Evolutionary conservation across 176 grass and related monocot species (phyloP).

Genomic region (Zizania latifolia): DNA sequence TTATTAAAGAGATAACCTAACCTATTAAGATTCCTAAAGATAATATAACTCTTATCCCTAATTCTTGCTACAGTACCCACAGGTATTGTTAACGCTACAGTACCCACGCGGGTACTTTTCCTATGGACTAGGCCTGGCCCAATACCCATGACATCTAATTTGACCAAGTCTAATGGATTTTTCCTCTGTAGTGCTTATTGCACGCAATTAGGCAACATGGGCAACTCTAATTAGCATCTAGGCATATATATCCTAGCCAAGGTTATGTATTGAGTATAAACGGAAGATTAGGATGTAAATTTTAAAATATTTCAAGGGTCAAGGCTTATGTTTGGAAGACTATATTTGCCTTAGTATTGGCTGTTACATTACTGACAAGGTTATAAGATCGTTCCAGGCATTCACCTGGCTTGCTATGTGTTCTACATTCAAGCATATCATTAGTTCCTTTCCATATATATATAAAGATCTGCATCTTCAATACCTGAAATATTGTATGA

Average conservation of each 20-base stretch:
- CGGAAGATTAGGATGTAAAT: no score
- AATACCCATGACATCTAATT: no score
- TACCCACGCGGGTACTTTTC: no score
- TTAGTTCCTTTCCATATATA: not conserved
- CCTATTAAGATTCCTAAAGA: no score
- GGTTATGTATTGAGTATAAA: not conserved
- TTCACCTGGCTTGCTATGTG: not conserved
- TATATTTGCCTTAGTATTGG: constrained; percentile 3
- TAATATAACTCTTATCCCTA: no score
- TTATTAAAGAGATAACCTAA: no score
- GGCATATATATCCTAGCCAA: not conserved
- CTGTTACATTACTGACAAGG: not conserved
- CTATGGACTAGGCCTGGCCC: no score
- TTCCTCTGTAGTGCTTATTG: not conserved
- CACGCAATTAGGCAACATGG: not conserved
- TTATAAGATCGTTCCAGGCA: not conserved
- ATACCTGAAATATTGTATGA: constrained; percentile 95
- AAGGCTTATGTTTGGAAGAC: not conserved
- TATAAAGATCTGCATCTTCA: not conserved
- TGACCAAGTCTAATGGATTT: not conserved
- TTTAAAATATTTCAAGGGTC: not conserved
- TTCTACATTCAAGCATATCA: not conserved
- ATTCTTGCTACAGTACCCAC: no score
- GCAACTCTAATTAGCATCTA: not conserved
- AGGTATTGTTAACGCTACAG: no score